Evolutionary conservation across 768 basidiomycete genomes (phyloP).

Genomic region (Phylloporus scabripes): DNA sequence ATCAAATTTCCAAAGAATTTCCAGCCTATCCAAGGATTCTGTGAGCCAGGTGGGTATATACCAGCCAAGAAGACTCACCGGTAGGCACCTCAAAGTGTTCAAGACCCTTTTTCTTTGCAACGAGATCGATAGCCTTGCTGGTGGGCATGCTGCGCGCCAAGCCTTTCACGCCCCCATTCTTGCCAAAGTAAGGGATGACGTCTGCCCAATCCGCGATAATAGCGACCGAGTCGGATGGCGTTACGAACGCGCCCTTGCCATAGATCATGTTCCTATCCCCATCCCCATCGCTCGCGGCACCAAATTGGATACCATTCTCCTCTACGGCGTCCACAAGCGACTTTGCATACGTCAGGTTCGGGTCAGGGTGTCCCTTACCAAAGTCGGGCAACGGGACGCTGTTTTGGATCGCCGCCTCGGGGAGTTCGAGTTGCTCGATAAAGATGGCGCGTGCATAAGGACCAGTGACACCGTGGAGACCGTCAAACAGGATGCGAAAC

Average conservation of each 20-base stretch:
- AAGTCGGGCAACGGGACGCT: conserved; percentile 90
- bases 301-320: conserved; percentile 78
- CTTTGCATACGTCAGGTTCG: conserved; percentile 96
- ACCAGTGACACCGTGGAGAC: conserved; percentile 93
- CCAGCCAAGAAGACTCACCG: conserved; percentile 40
- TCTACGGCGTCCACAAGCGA: conserved; percentile 91
- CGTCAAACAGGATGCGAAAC: conserved; percentile 91
- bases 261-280: conserved; percentile 99
- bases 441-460: conserved; percentile 92
- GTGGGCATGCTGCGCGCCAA: conserved; percentile 98
- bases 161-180: conserved; percentile 85
- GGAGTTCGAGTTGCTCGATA: conserved; percentile 74
- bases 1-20: conserved; percentile 99
- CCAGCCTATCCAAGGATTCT: conserved; percentile 58
- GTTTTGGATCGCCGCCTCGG: conserved; percentile 81
- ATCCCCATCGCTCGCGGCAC: conserved; percentile 96
- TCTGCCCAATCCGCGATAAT: conserved; percentile 98
- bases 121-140: conserved; percentile 91
- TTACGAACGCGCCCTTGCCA: conserved; percentile 96
- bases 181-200: conserved; percentile 80
- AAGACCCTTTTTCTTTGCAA: conserved; percentile 88
- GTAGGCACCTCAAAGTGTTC: conserved; percentile 97
- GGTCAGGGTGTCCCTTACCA: conserved; percentile 96
- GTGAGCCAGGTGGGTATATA: neutral
- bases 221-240: conserved; percentile 95